phyloP scores from a whole-genome alignment of 1,139 yeast genomes.

The Spencermartinsiella ligniputridi region DNA sequence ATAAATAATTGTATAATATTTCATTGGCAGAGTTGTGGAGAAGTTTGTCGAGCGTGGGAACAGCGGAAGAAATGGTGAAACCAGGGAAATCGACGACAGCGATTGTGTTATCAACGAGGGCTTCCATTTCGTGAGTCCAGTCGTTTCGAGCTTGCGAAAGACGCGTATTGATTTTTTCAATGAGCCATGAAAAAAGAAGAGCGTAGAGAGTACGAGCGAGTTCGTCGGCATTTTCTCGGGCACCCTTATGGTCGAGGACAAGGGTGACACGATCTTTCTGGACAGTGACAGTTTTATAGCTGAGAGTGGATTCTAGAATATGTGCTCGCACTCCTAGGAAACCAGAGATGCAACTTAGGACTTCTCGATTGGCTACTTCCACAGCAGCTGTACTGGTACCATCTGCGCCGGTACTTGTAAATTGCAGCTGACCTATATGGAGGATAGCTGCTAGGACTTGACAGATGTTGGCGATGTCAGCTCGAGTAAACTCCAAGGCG shows the following conservation, averaged over 20 bases:
- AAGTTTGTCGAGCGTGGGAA: conserved; percentile 37
- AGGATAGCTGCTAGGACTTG: conserved; percentile 42
- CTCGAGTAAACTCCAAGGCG: conserved; percentile 35
- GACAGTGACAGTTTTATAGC: conserved; percentile 37
- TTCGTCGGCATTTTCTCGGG: conserved; percentile 41
- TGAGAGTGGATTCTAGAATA: conserved; percentile 35
- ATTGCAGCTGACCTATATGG: conserved; percentile 40
- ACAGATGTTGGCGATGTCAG: conserved; percentile 41
- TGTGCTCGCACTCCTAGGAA: conserved; percentile 40
- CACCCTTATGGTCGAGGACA: conserved; percentile 39
- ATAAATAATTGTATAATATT: conserved; percentile 36
- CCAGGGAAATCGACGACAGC: conserved; percentile 42
- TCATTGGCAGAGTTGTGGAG: conserved; percentile 42
- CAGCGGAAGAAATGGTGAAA: conserved; percentile 34
- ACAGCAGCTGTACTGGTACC: conserved; percentile 37
- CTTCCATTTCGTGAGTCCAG: conserved; percentile 22
- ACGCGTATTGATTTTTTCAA: conserved; percentile 36
- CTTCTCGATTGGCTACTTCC: conserved; percentile 36
- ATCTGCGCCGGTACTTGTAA: conserved; percentile 32
- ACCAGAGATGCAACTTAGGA: conserved; percentile 35
- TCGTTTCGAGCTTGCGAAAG: conserved; percentile 31
- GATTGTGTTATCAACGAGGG: conserved; percentile 36
- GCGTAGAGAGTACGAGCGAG: conserved; percentile 41
- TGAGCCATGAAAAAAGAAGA: conserved; percentile 38
- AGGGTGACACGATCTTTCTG: conserved; percentile 39